phyloP scores from a whole-genome alignment of 805 yeast genomes.

The Candida andamanensis region DNA sequence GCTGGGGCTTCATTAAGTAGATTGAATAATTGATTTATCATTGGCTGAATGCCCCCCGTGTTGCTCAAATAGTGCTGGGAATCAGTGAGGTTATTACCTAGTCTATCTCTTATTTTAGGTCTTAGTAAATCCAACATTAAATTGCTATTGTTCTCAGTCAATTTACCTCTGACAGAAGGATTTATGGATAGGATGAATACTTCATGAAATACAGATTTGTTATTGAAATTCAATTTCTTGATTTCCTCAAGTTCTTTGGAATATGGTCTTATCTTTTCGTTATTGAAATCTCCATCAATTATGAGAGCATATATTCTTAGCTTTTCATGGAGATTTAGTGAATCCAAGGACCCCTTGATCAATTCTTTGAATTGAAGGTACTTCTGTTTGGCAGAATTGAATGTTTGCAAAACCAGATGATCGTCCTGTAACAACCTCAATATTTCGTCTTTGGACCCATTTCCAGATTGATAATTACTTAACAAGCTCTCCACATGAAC shows the following conservation, averaged over 20 bases:
- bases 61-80: slow-evolving; percentile 5
- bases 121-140: slow-evolving; percentile 33
- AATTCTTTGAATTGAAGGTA: too few relatives aligned
- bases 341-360: too few relatives aligned
- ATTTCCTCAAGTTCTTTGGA: slow-evolving; percentile 12
- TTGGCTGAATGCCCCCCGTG: slow-evolving; percentile 28
- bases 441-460: background rate
- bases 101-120: slow-evolving; percentile 27
- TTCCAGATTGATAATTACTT: background rate
- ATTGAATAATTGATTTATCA: slow-evolving; percentile 53
- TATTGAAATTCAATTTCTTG: slow-evolving; percentile 4
- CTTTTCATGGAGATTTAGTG: too few relatives aligned
- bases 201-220: slow-evolving; percentile 2
- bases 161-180: slow-evolving; percentile 4
- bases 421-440: slow-evolving; percentile 10
- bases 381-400: too few relatives aligned
- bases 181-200: slow-evolving; percentile 2
- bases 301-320: too few relatives aligned
- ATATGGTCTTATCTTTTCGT: too few relatives aligned
- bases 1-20: slow-evolving; percentile 77
- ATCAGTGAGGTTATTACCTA: slow-evolving; percentile 27
- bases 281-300: too few relatives aligned
- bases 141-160: slow-evolving; percentile 36
- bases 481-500: slow-evolving; percentile 21
- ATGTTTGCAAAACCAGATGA: slow-evolving; percentile 2